Conservation (phyloP, 306 rosid species). For the Dalbergia cochinchinensis region DNA sequence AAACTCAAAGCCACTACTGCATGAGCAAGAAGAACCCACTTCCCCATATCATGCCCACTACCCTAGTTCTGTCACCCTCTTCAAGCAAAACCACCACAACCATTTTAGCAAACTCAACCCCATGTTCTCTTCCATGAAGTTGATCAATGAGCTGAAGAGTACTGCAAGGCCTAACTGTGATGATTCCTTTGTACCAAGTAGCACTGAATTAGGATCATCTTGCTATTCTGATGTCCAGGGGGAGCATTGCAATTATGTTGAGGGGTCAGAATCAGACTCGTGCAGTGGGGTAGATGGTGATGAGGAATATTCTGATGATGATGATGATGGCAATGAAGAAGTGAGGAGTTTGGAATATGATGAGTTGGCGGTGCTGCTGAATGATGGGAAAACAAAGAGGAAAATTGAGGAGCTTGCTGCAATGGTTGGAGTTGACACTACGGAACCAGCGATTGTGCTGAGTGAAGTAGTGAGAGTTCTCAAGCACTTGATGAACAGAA, state of each 20-base stretch:
- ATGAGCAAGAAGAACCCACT: slow-evolving; percentile 12
- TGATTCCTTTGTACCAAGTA: slow-evolving; percentile 20
- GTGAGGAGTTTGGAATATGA: slow-evolving; percentile 42
- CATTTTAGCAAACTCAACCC: slow-evolving; percentile 25
- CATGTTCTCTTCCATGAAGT: neutral
- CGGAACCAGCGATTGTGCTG: slow-evolving; percentile 49
- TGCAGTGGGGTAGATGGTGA: slow-evolving; percentile 33
- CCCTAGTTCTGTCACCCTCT: neutral
- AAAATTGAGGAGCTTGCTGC: slow-evolving; percentile 50
- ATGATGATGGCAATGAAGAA: slow-evolving; percentile 27
- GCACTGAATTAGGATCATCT: slow-evolving; percentile 7
- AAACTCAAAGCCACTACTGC: slow-evolving; percentile 31
- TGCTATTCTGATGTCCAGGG: neutral
- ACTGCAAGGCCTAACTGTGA: neutral
- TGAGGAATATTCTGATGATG: neutral
- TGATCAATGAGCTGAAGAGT: slow-evolving; percentile 16
- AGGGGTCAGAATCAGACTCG: slow-evolving; percentile 45
- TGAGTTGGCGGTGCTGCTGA: neutral
- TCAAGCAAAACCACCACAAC: neutral
- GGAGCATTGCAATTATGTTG: slow-evolving; percentile 10
- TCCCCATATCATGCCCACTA: neutral
- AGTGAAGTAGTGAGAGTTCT: slow-evolving; percentile 56
- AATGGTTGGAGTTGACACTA: slow-evolving; percentile 54
- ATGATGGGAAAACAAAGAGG: slow-evolving; percentile 45
- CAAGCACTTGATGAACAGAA: slow-evolving; percentile 43